Percentiles rank a stretch among this genome's conserved stretches.
These are phyloP conservation scores for Aureobasidium namibiae DNA, from an alignment of 2,329 filamentous ascomycete genomes.

Conservation along the genomic window DNA sequence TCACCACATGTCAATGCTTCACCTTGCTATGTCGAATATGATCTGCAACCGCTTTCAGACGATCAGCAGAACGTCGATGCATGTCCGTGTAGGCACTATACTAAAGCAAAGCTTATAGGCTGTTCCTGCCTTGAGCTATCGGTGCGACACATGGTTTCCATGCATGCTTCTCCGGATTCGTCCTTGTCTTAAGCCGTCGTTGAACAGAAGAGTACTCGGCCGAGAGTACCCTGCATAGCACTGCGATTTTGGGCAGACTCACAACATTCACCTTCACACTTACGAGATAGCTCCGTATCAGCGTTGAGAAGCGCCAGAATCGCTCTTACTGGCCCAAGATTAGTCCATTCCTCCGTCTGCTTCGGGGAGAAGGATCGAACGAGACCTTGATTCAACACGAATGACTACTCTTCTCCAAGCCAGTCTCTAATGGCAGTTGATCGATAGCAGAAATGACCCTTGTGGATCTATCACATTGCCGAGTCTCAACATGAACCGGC, in stretches of 20 bases:
- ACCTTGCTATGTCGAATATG: not conserved
- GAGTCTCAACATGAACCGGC: not conserved
- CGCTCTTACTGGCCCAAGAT: not conserved
- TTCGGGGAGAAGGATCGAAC: not conserved
- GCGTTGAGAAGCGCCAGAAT: not conserved
- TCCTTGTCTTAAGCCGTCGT: not conserved
- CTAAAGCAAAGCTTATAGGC: not conserved
- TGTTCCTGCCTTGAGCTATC: not conserved
- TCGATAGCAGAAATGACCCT: conserved; percentile 2
- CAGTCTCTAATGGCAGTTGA: not conserved
- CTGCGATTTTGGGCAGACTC: not conserved
- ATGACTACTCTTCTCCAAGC: not conserved
- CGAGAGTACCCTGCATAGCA: not conserved
- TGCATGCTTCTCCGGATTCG: not conserved
- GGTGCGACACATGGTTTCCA: not conserved
- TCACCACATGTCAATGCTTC: not conserved
- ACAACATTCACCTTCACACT: not conserved
- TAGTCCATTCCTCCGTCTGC: not conserved
- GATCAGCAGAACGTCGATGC: not conserved
- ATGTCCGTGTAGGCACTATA: not conserved
- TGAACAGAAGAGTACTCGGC: not conserved
- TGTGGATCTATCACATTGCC: not conserved
- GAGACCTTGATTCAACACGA: not conserved
- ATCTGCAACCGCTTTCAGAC: not conserved
- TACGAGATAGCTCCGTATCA: conserved; percentile 3